Evolutionary conservation across 2,329 filamentous ascomycete species (phyloP).

Genomic region (Exophiala viscosa): DNA sequence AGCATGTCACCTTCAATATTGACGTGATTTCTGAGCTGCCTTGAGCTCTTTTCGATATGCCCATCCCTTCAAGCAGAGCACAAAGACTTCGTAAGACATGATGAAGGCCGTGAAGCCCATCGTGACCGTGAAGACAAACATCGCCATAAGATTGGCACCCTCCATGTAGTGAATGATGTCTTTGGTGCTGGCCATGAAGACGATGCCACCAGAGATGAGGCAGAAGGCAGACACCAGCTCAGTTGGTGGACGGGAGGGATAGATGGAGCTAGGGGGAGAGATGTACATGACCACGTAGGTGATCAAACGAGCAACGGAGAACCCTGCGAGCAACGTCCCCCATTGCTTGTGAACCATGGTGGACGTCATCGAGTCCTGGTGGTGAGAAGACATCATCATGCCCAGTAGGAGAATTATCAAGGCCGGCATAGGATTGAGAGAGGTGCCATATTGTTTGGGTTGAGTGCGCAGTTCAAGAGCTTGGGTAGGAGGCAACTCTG

Average conservation of each 20-base stretch:
- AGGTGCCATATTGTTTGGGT: conserved; percentile 67
- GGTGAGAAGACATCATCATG: conserved; percentile 92
- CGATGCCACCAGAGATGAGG: conserved; percentile 77
- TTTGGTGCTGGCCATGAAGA: conserved; percentile 86
- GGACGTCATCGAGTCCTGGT: conserved; percentile 76
- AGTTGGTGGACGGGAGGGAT: conserved; percentile 81
- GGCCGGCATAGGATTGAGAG: conserved; percentile 83
- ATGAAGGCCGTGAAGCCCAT: conserved; percentile 78
- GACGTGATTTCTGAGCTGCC: conserved; percentile 1
- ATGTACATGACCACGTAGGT: conserved; percentile 80
- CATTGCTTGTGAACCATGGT: conserved; percentile 93
- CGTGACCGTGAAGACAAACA: conserved; percentile 88
- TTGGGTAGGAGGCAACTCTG: conserved; percentile 28
- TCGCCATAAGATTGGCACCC: conserved; percentile 72
- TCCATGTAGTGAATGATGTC: conserved; percentile 77
- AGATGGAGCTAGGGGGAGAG: conserved; percentile 71
- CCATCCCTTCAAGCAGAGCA: conserved; percentile 86
- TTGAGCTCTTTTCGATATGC: conserved; percentile 51
- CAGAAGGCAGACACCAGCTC: conserved; percentile 87
- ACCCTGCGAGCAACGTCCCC: conserved; percentile 79
- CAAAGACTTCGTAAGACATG: conserved; percentile 77
- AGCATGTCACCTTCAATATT: conserved; percentile 1
- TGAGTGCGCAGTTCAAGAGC: conserved; percentile 50
- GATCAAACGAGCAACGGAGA: conserved; percentile 69
- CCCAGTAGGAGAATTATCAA: conserved; percentile 83